Evolutionary conservation across 202 grass and related monocot species (phyloP).

Genomic region (Zoysia matrella): DNA sequence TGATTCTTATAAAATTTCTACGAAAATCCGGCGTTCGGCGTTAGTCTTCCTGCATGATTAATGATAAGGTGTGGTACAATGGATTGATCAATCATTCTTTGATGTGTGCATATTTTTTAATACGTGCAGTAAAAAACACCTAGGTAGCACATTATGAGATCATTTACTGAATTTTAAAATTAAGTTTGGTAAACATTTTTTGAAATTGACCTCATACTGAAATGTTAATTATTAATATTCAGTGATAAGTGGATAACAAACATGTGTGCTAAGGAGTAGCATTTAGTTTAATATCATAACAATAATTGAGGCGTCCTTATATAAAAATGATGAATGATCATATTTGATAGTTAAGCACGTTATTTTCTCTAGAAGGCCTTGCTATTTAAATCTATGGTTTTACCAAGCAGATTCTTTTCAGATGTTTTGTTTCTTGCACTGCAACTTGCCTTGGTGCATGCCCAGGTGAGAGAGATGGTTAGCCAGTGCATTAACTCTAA

Average conservation of each 20-base stretch:
- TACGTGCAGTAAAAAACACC: too few relatives aligned
- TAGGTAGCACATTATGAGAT: too few relatives aligned
- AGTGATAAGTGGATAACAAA: background rate
- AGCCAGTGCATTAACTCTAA: background rate
- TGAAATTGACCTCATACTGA: background rate
- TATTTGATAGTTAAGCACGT: background rate
- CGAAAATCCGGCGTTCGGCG: too few relatives aligned
- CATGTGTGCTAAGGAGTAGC: background rate
- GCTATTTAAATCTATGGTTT: background rate
- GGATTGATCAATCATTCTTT: background rate
- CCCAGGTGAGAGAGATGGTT: background rate
- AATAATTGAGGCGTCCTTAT: background rate
- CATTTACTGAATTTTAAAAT: too few relatives aligned
- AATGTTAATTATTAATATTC: background rate
- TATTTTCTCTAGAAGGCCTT: background rate
- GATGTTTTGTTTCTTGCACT: background rate
- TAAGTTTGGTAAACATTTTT: too few relatives aligned
- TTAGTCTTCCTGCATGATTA: background rate
- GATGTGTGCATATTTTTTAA: background rate
- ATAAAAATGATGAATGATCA: background rate
- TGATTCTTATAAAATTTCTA: too few relatives aligned
- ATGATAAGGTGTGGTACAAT: background rate
- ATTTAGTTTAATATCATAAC: background rate
- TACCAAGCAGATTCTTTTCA: background rate
- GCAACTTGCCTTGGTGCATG: slow-evolving; percentile 5